Conservation (phyloP, 2,329 filamentous ascomycete species). For the Hymenotorrendiella dingleyae region DNA sequence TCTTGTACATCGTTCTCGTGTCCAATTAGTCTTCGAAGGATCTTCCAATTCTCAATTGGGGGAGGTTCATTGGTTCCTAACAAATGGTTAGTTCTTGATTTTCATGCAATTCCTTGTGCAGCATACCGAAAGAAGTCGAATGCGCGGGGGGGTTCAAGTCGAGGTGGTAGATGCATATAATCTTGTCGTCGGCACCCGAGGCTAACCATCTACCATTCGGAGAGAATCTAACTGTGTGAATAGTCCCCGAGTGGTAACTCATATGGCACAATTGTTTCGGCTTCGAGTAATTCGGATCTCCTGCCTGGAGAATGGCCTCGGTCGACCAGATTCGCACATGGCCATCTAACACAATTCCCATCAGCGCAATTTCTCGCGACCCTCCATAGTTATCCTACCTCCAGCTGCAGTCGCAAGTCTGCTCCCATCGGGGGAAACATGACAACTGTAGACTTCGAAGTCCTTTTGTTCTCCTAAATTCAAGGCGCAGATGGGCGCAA, state of each 20-base stretch:
- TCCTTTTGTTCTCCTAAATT: slow-evolving; percentile 84
- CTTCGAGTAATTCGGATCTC: slow-evolving; percentile 62
- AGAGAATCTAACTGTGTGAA: slow-evolving; percentile 95
- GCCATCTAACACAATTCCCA: slow-evolving; percentile 56
- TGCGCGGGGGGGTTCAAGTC: slow-evolving; percentile 70
- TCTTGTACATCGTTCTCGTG: slow-evolving; percentile 99
- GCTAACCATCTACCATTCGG: slow-evolving; percentile 92
- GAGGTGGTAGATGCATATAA: slow-evolving; percentile 93
- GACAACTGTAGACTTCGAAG: slow-evolving; percentile 97
- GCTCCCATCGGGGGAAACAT: slow-evolving; percentile 90
- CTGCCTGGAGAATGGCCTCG: slow-evolving; percentile 80
- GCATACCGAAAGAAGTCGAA: slow-evolving; percentile 69
- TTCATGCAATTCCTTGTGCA: neutral
- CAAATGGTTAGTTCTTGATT: neutral
- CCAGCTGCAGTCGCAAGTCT: slow-evolving; percentile 90
- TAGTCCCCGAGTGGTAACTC: slow-evolving; percentile 96
- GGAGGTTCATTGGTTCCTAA: slow-evolving; percentile 76
- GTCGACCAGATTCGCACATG: slow-evolving; percentile 98
- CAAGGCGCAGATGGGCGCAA: slow-evolving; percentile 23
- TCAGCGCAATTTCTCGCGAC: slow-evolving; percentile 17
- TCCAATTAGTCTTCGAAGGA: slow-evolving; percentile 84
- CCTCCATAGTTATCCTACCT: slow-evolving; percentile 46
- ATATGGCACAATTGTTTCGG: slow-evolving; percentile 95
- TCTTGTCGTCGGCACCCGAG: slow-evolving; percentile 96
- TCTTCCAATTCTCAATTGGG: slow-evolving; percentile 97